These are phyloP conservation scores for Fraxinus quadrangulata DNA, from an alignment of 257 asterid genomes.

Conservation along the genomic window DNA sequence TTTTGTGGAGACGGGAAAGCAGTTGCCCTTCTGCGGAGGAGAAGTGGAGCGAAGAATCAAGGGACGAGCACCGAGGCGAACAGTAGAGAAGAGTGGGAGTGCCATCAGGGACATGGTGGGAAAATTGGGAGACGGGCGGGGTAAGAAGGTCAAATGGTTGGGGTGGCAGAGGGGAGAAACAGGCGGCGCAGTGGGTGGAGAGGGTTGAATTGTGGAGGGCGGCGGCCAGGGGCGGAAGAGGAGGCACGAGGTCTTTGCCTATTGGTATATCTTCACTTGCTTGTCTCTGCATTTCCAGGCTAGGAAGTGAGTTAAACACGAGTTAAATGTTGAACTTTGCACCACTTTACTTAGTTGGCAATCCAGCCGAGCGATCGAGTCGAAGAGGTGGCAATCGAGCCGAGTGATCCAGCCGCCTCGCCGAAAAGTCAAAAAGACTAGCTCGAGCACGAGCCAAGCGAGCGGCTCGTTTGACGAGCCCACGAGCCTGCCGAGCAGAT, in stretches of 20 bases:
- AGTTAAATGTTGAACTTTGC: too few species aligned
- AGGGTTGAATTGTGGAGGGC: slow-evolving; percentile 60
- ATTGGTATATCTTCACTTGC: slow-evolving; percentile 44
- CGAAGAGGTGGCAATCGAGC: too few species aligned
- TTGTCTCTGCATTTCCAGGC: slow-evolving; percentile 52
- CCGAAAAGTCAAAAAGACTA: too few species aligned
- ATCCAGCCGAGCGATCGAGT: too few species aligned
- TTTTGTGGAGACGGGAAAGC: slow-evolving; percentile 32
- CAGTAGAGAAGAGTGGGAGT: slow-evolving; percentile 55
- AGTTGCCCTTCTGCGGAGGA: slow-evolving; percentile 57
- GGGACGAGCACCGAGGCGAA: slow-evolving; percentile 62
- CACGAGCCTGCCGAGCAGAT: too few species aligned
- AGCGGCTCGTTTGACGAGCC: too few species aligned
- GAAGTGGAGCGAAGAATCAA: slow-evolving; percentile 52
- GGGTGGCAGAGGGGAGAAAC: slow-evolving; percentile 51
- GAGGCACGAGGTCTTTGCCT: slow-evolving; percentile 67
- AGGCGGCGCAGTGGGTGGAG: slow-evolving; percentile 69
- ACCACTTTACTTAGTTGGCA: too few species aligned
- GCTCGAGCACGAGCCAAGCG: too few species aligned
- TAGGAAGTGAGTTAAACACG: too few species aligned
- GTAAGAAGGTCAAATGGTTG: slow-evolving; percentile 24
- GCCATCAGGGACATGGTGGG: slow-evolving; percentile 21
- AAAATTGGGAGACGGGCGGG: slow-evolving; percentile 18
- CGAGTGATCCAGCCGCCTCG: too few species aligned
- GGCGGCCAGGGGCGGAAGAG: slow-evolving; percentile 62